phyloP scores from a whole-genome alignment of 2,329 filamentous ascomycete genomes.

The Teratosphaeria zuluensis region DNA sequence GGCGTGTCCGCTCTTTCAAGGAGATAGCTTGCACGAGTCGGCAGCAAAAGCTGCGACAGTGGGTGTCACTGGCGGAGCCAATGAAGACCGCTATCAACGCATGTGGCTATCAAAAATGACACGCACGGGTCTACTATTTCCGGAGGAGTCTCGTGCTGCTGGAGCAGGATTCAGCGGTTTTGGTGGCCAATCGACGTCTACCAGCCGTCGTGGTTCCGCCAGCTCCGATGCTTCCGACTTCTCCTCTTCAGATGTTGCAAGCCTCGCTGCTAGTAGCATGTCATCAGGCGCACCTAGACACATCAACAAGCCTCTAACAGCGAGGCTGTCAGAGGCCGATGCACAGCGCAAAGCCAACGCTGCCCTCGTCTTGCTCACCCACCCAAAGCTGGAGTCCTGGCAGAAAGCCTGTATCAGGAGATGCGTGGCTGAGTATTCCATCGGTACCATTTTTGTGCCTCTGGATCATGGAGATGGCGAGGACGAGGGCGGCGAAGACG shows the following conservation, averaged over 20 bases:
- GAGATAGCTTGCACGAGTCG: conserved; percentile 7
- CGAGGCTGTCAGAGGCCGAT: not conserved
- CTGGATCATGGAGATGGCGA: conserved; percentile 4
- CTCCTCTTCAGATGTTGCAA: not conserved
- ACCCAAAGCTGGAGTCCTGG: conserved; percentile 3
- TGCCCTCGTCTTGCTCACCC: conserved; percentile 4
- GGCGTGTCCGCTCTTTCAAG: conserved; percentile 4
- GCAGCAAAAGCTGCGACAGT: conserved; percentile 7
- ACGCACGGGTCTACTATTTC: conserved; percentile 7
- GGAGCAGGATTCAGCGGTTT: conserved; percentile 4
- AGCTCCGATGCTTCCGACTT: conserved; percentile 3
- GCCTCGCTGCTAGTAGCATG: conserved; percentile 1
- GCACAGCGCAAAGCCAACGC: not conserved
- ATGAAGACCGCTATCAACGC: conserved; percentile 5
- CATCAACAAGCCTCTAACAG: conserved; percentile 1
- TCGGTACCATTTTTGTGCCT: conserved; percentile 7
- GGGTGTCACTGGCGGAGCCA: not conserved
- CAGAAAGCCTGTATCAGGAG: conserved; percentile 3
- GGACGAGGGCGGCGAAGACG: not conserved
- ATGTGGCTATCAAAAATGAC: conserved; percentile 10
- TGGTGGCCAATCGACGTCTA: conserved; percentile 4
- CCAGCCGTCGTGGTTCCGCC: conserved; percentile 4
- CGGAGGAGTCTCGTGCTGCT: conserved; percentile 4
- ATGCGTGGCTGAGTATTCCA: conserved; percentile 2
- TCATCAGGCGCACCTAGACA: not conserved